Base-by-base conservation (phyloP, 2,329 filamentous ascomycete species). In the Trichophyton mentagrophytes region DNA sequence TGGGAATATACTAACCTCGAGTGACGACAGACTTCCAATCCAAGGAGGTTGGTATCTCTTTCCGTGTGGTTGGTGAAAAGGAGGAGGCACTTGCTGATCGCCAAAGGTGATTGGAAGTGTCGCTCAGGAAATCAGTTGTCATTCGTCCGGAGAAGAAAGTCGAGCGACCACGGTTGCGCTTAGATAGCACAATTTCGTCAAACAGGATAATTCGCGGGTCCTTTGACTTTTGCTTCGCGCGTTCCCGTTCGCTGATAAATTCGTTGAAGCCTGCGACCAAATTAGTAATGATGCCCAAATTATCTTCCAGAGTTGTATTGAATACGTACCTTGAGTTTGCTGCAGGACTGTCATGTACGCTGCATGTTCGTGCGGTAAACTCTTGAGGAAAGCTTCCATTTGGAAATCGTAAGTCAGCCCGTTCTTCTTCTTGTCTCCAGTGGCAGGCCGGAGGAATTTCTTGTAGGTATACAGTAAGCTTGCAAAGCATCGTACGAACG, bases 401-500 rank as follows among this genome's bases (percentile, higher is more conserved):
- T 86, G 85, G 74, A 87, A 87, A 62, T 78, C 78, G 66, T 85
- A 86, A 25, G 81, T 73, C 70, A 85, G 72, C 2, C 84, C 84
- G 9, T 79, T 76, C 68, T 85, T 86, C 69, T 82, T 84, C 65
- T 83, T 80, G 58, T 85, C 82, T 25, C 81, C 79, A 8, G 74
- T 79, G 15, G 85, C 79, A 3, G 83, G 81, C 22, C 78, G 71
- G 63, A 87, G 76, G 67, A 80, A 86, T 65, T 82, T 82, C 61
- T 85, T 81, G 68, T 87, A 87, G 0, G 85, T 87, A 71, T 86
- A 87, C 64, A 87, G 78, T 61, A 87, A 74, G 66, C 83, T 86
- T 36, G 85, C 84, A 66, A 87, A 86, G 71, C 83, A 86, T 67
- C 85, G 78, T 36, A 86, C 84, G 67, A 87, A 87, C 0, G 84